Base-by-base conservation (phyloP, 202 grass and related monocot genomes). In the Eragrostis tef region DNA sequence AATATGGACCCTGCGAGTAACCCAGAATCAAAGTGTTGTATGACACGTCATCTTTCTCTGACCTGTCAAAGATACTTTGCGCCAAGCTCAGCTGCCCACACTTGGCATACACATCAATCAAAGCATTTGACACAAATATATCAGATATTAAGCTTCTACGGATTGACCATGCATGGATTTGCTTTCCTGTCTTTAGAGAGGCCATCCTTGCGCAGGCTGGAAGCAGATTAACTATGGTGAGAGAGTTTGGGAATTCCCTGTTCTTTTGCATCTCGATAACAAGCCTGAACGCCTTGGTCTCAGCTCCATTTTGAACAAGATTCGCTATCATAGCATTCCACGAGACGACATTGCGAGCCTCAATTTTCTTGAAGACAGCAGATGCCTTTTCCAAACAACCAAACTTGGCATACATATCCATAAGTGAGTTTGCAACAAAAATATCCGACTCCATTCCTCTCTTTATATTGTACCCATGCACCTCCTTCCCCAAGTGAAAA, bases 371-470 rank as follows among this genome's bases (percentile, higher is more conserved):
- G 75, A 98, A 98, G 16, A 94, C 67, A 70, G 67, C 26, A 59
- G 75, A 89, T 25, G 83, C 90, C 79, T 88, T 91, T 22, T 82
- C 75, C 25, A 82, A 70, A 85, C 24, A 88, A 71, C 92, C 88
- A 26, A 67, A 91, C 70, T 98, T 98, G 19, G 92, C 88, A 82
- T 98, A 98, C 94, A 98, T 98, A 83, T 98, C 92, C 43, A 94
- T 68, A 5, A 91, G 73, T 56, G 92, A 94, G 57, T 98, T 98
- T 19, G 92, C 78, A 79, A 94, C 73, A 76, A 92, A 98, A 81
- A 98, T 79, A 87, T 94, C 90, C 0, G 60, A 78, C 45, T 88
- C 81, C 79, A 94, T 81, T 39, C 65, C 69, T 83, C 83, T 86
- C 69, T 83, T 93, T 34, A 98, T 60, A 66, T 79, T 64, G 66